A percentile compares a stretch with the other conserved stretches of the same genome.
Conservation (phyloP, 257 asterid genomes). For the Petrea volubilis region DNA sequence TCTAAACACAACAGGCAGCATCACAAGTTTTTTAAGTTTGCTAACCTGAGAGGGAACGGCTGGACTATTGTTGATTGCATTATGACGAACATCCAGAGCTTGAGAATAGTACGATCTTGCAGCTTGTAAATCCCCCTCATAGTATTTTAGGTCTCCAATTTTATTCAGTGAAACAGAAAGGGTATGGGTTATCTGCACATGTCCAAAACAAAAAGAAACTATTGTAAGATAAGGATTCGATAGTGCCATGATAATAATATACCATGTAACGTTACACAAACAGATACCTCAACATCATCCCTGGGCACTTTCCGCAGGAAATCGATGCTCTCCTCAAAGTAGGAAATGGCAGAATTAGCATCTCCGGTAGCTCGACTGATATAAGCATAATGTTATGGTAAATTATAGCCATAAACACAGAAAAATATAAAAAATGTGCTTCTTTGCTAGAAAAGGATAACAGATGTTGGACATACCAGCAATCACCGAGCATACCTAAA, state of each 20-base stretch:
- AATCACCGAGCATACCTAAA: conserved; percentile 96
- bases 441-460: neutral
- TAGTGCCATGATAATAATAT: too few species aligned
- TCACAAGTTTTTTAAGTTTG: conserved; percentile 7
- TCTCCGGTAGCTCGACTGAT: conserved; percentile 86
- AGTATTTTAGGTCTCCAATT: conserved; percentile 92
- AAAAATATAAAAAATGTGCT: neutral
- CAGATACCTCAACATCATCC: conserved; percentile 74
- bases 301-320: conserved; percentile 73
- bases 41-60: conserved; percentile 75
- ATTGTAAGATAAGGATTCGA: too few species aligned
- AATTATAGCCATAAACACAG: neutral
- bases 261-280: too few species aligned
- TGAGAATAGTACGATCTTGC: conserved; percentile 73
- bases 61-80: conserved; percentile 53
- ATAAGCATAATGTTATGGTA: conserved; percentile 15
- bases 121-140: conserved; percentile 79
- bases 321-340: conserved; percentile 84
- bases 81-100: conserved; percentile 90
- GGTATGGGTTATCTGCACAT: conserved; percentile 77
- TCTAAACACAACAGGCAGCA: too few species aligned
- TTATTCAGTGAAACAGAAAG: conserved; percentile 91
- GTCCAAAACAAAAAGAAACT: conserved; percentile 14
- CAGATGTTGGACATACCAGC: conserved; percentile 61
- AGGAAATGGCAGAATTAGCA: conserved; percentile 73